Evolutionary conservation across 371 early-diverging fungal species (phyloP).

Genomic region (Syncephalastrum racemosum): DNA sequence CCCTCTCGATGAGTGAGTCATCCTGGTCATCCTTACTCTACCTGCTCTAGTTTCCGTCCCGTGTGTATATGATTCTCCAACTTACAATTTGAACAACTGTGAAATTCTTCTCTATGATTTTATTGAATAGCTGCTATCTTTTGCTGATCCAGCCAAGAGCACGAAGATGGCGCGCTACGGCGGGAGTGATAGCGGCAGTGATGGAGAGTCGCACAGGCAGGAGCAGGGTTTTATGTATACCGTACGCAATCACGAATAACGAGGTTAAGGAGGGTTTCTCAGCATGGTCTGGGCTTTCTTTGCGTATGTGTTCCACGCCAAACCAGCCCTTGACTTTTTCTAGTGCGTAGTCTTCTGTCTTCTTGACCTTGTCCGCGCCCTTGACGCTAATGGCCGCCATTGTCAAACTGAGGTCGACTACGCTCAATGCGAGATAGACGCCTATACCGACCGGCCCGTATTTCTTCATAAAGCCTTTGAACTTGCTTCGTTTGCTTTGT

Average conservation of each 20-base stretch:
- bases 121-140: no score
- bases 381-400: conserved; percentile 28
- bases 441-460: conserved; percentile 35
- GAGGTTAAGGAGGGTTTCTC: conserved; percentile 28
- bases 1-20: no score
- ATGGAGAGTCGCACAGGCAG: conserved; percentile 33
- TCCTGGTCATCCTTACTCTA: no score
- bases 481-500: conserved; percentile 7
- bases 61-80: no score
- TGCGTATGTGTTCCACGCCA: conserved; percentile 19
- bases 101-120: no score
- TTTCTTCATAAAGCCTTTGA: conserved; percentile 30
- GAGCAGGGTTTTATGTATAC: conserved; percentile 39
- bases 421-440: conserved; percentile 28
- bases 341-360: conserved; percentile 26
- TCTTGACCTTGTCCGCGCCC: conserved; percentile 29
- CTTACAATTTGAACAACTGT: no score
- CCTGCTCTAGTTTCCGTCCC: no score
- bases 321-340: conserved; percentile 19
- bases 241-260: conserved; percentile 35
- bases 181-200: conserved; percentile 35
- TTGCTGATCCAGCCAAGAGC: conserved; percentile 13
- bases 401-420: conserved; percentile 31
- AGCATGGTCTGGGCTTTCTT: background rate
- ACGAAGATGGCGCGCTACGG: conserved; percentile 11